A percentile compares a stretch with the other conserved stretches of the same genome.
These are phyloP conservation scores for Aspergillus tubingensis DNA, from an alignment of 2,329 filamentous ascomycete genomes.

Conservation along the genomic window DNA sequence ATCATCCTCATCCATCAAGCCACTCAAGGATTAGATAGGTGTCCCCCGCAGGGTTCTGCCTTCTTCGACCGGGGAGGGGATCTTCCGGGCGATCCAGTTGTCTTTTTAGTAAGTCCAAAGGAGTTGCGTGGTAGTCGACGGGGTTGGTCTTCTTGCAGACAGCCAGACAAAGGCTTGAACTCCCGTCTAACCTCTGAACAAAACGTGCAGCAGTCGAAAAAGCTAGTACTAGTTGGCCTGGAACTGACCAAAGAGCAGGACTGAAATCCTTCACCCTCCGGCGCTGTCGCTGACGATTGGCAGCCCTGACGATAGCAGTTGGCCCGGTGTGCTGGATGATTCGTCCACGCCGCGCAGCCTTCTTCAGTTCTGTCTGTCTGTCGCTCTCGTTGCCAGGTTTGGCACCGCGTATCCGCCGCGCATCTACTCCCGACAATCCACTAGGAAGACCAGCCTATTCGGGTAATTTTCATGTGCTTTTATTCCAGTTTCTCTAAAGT, in stretches of 20 bases:
- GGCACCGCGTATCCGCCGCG: not conserved
- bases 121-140: not conserved
- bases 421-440: not conserved
- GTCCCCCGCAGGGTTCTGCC: not conserved
- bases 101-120: not conserved
- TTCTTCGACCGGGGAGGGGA: not conserved
- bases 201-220: not conserved
- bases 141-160: not conserved
- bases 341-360: not conserved
- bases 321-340: not conserved
- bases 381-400: not conserved
- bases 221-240: not conserved
- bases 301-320: constrained; percentile 1
- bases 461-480: constrained; percentile 8
- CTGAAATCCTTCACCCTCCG: not conserved
- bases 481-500: not conserved
- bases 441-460: not conserved
- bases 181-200: constrained; percentile 7
- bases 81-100: not conserved
- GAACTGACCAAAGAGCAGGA: not conserved
- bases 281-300: not conserved
- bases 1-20: not conserved
- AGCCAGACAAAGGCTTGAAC: constrained; percentile 3
- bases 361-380: too few species aligned
- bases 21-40: not conserved